These are phyloP conservation scores for Cantharellus anzutake DNA, from an alignment of 768 basidiomycete genomes.

Conservation along the genomic window DNA sequence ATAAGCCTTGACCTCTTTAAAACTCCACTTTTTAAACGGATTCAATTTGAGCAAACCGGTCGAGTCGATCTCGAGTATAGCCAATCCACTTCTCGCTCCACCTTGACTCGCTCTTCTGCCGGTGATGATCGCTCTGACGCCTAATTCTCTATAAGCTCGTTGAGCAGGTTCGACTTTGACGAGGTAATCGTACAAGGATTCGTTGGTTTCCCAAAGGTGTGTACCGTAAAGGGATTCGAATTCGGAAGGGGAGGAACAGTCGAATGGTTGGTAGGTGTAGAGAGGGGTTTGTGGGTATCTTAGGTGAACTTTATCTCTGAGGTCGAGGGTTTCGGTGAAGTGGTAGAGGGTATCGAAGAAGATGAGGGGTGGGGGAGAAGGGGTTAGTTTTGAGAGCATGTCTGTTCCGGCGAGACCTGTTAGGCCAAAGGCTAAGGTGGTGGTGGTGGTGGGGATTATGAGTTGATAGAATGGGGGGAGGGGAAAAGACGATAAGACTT, in stretches of 20 bases:
- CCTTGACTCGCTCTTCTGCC: conserved; percentile 89
- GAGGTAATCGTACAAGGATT: conserved; percentile 71
- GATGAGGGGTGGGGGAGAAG: conserved; percentile 59
- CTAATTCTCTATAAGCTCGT: conserved; percentile 62
- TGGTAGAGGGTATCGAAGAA: conserved; percentile 96
- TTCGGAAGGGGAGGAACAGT: conserved; percentile 41
- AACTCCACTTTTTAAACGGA: conserved; percentile 79
- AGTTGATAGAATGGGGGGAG: background rate
- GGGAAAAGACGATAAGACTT: background rate
- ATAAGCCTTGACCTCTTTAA: conserved; percentile 68
- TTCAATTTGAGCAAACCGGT: conserved; percentile 89
- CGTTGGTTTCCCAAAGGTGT: conserved; percentile 74
- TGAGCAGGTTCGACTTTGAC: conserved; percentile 95
- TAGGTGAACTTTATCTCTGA: conserved; percentile 63
- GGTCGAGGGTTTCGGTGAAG: conserved; percentile 80
- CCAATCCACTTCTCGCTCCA: conserved; percentile 61
- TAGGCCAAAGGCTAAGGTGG: conserved; percentile 56
- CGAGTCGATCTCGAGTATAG: conserved; percentile 76
- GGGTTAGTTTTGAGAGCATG: conserved; percentile 75
- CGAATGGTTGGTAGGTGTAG: conserved; percentile 61
- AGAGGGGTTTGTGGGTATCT: conserved; percentile 48
- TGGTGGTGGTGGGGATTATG: background rate
- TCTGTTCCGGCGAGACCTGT: conserved; percentile 88
- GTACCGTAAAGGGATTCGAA: conserved; percentile 70
- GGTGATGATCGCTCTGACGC: conserved; percentile 80